Percentiles rank a stretch among this genome's conserved stretches.
Conservation (phyloP, 1,284 basidiomycete species). For the Ustilago esculenta region DNA sequence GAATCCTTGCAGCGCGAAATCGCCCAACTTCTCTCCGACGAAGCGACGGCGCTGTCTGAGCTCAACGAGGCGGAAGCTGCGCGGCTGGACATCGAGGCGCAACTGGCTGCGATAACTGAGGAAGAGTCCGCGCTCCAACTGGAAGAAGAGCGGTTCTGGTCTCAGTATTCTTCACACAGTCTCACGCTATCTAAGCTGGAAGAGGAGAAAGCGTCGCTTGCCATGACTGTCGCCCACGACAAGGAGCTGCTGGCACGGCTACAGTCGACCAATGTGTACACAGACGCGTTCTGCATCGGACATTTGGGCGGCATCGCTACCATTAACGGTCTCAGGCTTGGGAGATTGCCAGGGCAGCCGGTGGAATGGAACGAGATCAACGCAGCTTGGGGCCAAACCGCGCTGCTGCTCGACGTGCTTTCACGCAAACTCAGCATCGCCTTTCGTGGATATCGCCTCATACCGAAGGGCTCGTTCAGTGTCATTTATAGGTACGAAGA, state of each 20-base stretch:
- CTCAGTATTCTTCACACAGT: slow-evolving; percentile 77
- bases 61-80: slow-evolving; percentile 56
- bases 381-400: slow-evolving; percentile 95
- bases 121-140: slow-evolving; percentile 79
- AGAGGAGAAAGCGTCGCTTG: slow-evolving; percentile 76
- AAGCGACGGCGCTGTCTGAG: slow-evolving; percentile 25
- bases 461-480: slow-evolving; percentile 58
- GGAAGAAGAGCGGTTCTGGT: slow-evolving; percentile 89
- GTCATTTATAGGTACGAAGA: slow-evolving; percentile 42
- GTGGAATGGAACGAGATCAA: slow-evolving; percentile 99
- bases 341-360: slow-evolving; percentile 76
- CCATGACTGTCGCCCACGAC: slow-evolving; percentile 72
- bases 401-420: slow-evolving; percentile 89
- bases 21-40: slow-evolving; percentile 35
- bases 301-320: slow-evolving; percentile 89
- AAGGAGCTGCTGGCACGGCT: slow-evolving; percentile 78
- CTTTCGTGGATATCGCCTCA: slow-evolving; percentile 46
- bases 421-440: slow-evolving; percentile 39
- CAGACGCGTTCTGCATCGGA: slow-evolving; percentile 97
- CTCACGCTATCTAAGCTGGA: slow-evolving; percentile 75
- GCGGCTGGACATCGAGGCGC: slow-evolving; percentile 73
- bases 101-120: slow-evolving; percentile 77
- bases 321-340: slow-evolving; percentile 92
- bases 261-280: slow-evolving; percentile 94
- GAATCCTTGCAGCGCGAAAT: slow-evolving; percentile 27